Percentiles rank a stretch among this genome's conserved stretches.
phyloP scores from a whole-genome alignment of 2,329 filamentous ascomycete species.

The Tetracladium maxilliforme region DNA sequence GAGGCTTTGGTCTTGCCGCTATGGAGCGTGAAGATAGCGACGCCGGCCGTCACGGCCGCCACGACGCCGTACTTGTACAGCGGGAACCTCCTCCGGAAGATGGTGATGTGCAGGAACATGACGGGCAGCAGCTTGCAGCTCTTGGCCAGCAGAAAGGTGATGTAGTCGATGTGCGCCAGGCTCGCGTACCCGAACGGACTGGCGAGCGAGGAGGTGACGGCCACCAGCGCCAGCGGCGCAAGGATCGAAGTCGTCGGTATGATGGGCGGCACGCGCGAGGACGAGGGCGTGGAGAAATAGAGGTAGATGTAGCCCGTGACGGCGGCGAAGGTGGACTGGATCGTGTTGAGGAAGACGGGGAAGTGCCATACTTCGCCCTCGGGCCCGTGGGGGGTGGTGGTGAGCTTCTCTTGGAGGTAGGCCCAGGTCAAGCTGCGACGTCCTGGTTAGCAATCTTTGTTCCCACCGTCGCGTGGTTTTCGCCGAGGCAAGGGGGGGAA shows the following conservation, averaged over 20 bases:
- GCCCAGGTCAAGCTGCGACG: slow-evolving; percentile 72
- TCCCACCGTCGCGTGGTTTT: slow-evolving; percentile 1
- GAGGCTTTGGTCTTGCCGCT: slow-evolving; percentile 43
- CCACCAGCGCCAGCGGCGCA: slow-evolving; percentile 67
- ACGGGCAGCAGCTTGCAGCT: slow-evolving; percentile 98
- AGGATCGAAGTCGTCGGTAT: slow-evolving; percentile 68
- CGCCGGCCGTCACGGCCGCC: slow-evolving; percentile 75
- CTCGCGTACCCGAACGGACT: slow-evolving; percentile 93
- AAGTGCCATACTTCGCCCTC: slow-evolving; percentile 70
- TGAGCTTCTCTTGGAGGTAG: slow-evolving; percentile 92
- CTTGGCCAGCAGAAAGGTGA: slow-evolving; percentile 94
- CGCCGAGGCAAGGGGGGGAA: slow-evolving; percentile 1
- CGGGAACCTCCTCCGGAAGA: slow-evolving; percentile 82
- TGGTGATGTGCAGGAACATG: slow-evolving; percentile 87
- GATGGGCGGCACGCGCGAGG: slow-evolving; percentile 41
- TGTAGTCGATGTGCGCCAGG: slow-evolving; percentile 89
- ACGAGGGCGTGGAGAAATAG: slow-evolving; percentile 40
- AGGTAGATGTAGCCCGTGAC: slow-evolving; percentile 74
- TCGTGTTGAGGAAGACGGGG: slow-evolving; percentile 88
- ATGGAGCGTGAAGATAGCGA: slow-evolving; percentile 90
- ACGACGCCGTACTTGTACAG: slow-evolving; percentile 96
- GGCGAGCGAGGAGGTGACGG: slow-evolving; percentile 74
- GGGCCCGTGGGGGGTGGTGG: slow-evolving; percentile 73
- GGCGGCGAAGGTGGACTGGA: slow-evolving; percentile 83
- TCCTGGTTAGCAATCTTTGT: slow-evolving; percentile 1